Percentiles rank a stretch among this genome's conserved stretches.
These are phyloP conservation scores for Sclerotinia minor DNA, from an alignment of 2,329 filamentous ascomycete genomes.

Conservation along the genomic window DNA sequence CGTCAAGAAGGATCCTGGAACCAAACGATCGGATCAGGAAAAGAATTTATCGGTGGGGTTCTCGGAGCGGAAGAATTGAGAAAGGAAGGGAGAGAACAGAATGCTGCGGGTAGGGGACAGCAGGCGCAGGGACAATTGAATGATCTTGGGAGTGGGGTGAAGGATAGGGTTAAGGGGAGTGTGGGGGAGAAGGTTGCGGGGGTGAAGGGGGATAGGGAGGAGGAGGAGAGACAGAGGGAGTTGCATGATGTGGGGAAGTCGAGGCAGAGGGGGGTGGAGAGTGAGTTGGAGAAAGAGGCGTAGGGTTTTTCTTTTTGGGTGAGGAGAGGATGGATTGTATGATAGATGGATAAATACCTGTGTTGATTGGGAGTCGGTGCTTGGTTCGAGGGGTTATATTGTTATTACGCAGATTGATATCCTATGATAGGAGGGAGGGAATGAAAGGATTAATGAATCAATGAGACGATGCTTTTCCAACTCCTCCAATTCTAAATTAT, in stretches of 20 bases:
- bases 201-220: conserved; percentile 67
- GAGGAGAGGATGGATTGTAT: not conserved
- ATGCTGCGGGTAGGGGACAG: conserved; percentile 74
- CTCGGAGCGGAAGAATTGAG: conserved; percentile 77
- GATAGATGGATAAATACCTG: not conserved
- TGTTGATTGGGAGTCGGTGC: not conserved
- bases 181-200: conserved; percentile 71
- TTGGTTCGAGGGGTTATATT: not conserved
- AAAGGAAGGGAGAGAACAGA: conserved; percentile 73
- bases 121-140: conserved; percentile 80
- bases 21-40: conserved; percentile 83
- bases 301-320: conserved; percentile 4
- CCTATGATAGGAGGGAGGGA: not conserved
- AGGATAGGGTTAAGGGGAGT: conserved; percentile 67
- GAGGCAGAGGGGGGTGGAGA: conserved; percentile 77
- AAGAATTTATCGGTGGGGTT: conserved; percentile 76
- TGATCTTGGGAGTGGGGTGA: conserved; percentile 69
- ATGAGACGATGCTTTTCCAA: not conserved
- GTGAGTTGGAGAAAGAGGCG: conserved; percentile 69
- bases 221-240: conserved; percentile 64
- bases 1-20: conserved; percentile 76
- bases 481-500: fast-evolving
- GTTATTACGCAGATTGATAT: not conserved
- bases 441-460: not conserved
- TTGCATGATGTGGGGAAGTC: conserved; percentile 82